Evolutionary conservation across 164 flowering plant species (phyloP), one percentile per base, ranked within the genome.

Genomic region (Platanus orientalis): DNA sequence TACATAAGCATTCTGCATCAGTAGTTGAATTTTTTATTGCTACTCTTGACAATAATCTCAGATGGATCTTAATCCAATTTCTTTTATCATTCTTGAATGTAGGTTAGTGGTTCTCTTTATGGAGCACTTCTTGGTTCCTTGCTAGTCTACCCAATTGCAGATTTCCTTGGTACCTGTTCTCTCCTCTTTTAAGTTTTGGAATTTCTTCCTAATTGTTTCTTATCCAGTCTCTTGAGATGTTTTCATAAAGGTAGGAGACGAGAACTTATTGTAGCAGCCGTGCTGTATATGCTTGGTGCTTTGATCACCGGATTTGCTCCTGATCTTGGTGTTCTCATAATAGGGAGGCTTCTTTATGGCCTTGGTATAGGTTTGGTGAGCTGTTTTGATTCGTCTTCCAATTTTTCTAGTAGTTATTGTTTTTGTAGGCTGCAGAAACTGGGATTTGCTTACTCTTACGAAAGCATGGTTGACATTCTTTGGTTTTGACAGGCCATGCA

Each of bases 101-200:
- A 89, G 99, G 97, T 89, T 24, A 91, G 97, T 69, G 96, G 97
- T 55, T 91, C 99, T 1, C 86, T 94, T 29, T 94, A 94, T 79
- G 99, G 99, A 60, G 99, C 99, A 71, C 88, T 94, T 59, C 53
- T 88, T 56, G 99, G 99, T 52, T 94, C 96, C 57, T 62, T 85
- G 58, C 79, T 88, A 39, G 99, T 80, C 53, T 94, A 81, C 54
- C 85, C 91, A 20, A 77, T 89, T 60, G 93, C 99, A 20, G 96
- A 94, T 80, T 89, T 91, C 68, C 90, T 94, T 42, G 99, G 99
- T 94, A 81, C 39, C 59, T 63, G 30, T 47, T 66, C 19, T 56
- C 24, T 54, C 36, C 28, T 54, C 52, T 42, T 54, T 47, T 25
- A 28, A 49, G 7, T 24, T 10, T 29, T 26, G 62, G 34, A 56